Base-by-base conservation (phyloP, 345 rosid genomes). In the Bruguiera parviflora region DNA sequence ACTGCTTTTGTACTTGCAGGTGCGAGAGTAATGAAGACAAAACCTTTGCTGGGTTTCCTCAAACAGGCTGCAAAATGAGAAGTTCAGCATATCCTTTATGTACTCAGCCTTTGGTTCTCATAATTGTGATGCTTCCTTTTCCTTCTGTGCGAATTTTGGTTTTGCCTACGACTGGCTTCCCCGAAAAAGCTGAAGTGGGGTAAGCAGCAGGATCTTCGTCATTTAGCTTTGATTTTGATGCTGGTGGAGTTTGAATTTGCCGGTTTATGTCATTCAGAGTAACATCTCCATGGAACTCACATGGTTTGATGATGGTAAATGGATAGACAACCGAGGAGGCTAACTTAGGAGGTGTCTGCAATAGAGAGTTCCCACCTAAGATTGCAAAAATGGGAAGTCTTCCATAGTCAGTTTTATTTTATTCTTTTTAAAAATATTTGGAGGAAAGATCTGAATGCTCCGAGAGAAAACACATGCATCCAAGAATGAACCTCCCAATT, bases 101-200 rank as follows among this genome's bases (percentile, higher is more conserved):
- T 39, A 53, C 69, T 83, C 76, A 94, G 20, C 97, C 98, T 82
- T 80, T 95, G 22, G 99, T 96, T 78, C 99, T 85, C 94, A 88
- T 90, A 4, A 96, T 92, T 8, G 98, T 96, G 71, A 96, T 96
- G 85, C 98, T 96, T 58, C 99, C 99, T 81, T 86, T 96, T 52
- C 99, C 99, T 83, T 96, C 96, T 0, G 98, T 96, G 64, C 92
- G 96, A 71, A 96, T 96, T 79, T 84, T 96, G 20, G 97, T 96
- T 84, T 92, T 92, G 43, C 92, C 99, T 53, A 96, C 98, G 61
- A 96, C 98, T 2, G 97, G 98, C 87, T 96, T 92, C 78, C 99
- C 99, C 5, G 98, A 96, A 79, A 96, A 96, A 52, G 97, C 97
- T 19, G 99, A 96, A 58, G 98, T 96, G 0, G 90, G 99, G 56